Evolutionary conservation across 371 early-diverging fungal genomes (phyloP).

Genomic region (Dentiscutata heterogama): DNA sequence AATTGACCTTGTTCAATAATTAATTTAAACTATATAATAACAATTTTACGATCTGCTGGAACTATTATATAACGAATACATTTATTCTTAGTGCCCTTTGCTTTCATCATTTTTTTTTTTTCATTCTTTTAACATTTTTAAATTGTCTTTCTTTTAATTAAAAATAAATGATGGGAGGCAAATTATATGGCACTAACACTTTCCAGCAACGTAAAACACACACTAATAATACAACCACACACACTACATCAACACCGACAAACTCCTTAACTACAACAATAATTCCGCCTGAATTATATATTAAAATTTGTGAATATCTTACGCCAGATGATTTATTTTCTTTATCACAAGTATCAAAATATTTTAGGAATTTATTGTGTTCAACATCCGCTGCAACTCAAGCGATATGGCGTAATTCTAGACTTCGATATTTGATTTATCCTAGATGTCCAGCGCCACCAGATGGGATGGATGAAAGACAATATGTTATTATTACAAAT

Average conservation of each 20-base stretch:
- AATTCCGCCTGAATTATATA: slow-evolving; percentile 36
- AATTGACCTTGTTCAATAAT: too few species aligned
- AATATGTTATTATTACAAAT: not conserved
- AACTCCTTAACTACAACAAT: not conserved
- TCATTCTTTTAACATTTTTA: too few species aligned
- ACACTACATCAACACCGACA: not conserved
- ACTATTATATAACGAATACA: too few species aligned
- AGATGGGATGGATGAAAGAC: slow-evolving; percentile 20
- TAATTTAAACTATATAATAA: too few species aligned
- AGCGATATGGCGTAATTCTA: slow-evolving; percentile 30
- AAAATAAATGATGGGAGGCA: slow-evolving; percentile 4
- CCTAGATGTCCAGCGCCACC: not conserved
- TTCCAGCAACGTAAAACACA: not conserved
- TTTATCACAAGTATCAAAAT: slow-evolving; percentile 1
- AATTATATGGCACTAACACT: not conserved
- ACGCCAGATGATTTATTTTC: slow-evolving; percentile 28
- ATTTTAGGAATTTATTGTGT: slow-evolving; percentile 22
- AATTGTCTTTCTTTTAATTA: too few species aligned
- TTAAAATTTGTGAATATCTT: slow-evolving; percentile 25
- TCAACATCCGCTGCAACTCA: slow-evolving; percentile 15
- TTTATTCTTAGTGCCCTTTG: too few species aligned
- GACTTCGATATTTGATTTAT: not conserved
- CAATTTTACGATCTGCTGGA: too few species aligned
- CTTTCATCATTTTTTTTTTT: too few species aligned
- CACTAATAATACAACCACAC: not conserved